phyloP scores from a whole-genome alignment of 805 yeast species.

The Candida namnaoensis region DNA sequence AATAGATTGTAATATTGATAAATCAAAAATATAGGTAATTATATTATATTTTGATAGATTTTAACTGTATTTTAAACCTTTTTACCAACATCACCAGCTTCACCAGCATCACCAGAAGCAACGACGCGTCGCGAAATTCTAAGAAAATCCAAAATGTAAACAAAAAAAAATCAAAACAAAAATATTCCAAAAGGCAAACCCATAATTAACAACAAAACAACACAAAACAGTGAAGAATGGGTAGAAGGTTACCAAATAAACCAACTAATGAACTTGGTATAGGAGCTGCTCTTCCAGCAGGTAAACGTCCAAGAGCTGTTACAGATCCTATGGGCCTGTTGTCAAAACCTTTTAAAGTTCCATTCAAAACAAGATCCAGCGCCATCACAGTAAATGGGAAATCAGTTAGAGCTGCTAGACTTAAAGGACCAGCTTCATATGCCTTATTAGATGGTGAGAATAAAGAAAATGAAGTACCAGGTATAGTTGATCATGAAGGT shows the following conservation, averaged over 20 bases:
- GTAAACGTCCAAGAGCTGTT: conserved; percentile 43
- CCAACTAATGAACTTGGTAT: conserved; percentile 48
- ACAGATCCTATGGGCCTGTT: conserved; percentile 43
- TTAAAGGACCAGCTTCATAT: conserved; percentile 31
- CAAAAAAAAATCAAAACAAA: background rate
- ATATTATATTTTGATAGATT: no score
- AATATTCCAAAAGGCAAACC: no score
- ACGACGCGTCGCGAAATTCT: no score
- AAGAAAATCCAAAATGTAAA: background rate
- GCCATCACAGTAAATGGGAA: conserved; percentile 12
- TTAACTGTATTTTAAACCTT: no score
- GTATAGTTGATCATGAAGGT: conserved; percentile 21
- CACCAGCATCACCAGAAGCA: no score
- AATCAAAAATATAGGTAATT: no score
- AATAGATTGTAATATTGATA: conserved; percentile 23
- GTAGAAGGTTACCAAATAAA: conserved; percentile 29
- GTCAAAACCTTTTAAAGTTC: conserved; percentile 64
- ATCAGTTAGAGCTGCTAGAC: conserved; percentile 20
- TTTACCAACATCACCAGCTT: no score
- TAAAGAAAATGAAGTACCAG: conserved; percentile 23
- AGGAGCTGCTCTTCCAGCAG: conserved; percentile 60
- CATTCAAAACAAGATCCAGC: conserved; percentile 30
- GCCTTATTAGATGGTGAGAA: conserved; percentile 27
- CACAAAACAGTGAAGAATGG: conserved; percentile 16
- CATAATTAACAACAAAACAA: background rate